Evolutionary conservation across 495 filamentous ascomycete species (phyloP), one percentile per base, ranked within the genome.

Genomic region (Talaromyces stipitatus): DNA sequence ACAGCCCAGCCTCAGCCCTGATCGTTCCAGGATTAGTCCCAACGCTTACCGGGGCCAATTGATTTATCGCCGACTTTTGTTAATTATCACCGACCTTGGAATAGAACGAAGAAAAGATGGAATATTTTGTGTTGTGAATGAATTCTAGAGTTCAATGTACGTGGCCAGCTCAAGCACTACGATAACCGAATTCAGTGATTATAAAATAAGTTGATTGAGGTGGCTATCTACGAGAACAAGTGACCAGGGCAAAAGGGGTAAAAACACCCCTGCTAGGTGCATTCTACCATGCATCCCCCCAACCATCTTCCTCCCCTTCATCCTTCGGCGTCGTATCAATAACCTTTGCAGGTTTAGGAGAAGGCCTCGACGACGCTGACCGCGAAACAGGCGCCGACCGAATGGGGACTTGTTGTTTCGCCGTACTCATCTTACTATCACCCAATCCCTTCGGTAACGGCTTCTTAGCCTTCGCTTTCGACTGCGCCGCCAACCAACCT

Each of bases 401-500:
- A 51, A 57, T 24, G 50, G 45, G 32, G 41, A 26, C 22, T 55
- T 24, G 32, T 29, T 60, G 2, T 45, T 47, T 60, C n/a, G 66
- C 66, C 43, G 76, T 58, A 0, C 69, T 56, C 16, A 77, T 54
- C 64, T 90, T 90, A 8, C 18, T 54, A 6, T 74, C 70, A 16
- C 22, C 26, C 50, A 95, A 63, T 0, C 91, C 90, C 69, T 92
- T 96, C 0, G 90, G 90, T 33, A 95, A 58, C 2, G 83, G 75
- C 54, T 85, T 88, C 56, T 82, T 79, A 45, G 75, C 72, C 70
- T 92, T 96, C 59, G 87, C 81, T 61, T 86, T 73, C 18, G 84
- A 80, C 69, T 95, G 91, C 14, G 90, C 90, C 9, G 88, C 89
- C 43, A 96, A 69, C 91, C 92, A 95, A 4, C 89, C 90, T 18